Evolutionary conservation across 1,284 basidiomycete species (phyloP).

Genomic region (Golubevia pallescens): DNA sequence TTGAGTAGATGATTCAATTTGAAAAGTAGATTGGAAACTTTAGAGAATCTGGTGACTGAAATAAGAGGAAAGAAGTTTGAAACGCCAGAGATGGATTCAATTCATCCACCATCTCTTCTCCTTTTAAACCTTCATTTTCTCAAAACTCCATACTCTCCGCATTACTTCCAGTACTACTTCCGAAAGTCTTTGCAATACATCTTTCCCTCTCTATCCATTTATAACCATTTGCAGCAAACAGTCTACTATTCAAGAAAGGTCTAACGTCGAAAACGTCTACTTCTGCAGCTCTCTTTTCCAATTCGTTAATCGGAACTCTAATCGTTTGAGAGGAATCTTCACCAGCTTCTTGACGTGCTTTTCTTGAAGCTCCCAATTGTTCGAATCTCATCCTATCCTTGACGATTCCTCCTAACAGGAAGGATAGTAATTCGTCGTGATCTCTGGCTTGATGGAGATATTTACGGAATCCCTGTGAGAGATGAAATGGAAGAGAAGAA

Average conservation of each 20-base stretch:
- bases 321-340: slow-evolving; percentile 16
- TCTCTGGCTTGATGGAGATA: slow-evolving; percentile 93
- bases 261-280: slow-evolving; percentile 90
- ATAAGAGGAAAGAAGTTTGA: too few relatives aligned
- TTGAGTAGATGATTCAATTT: too few relatives aligned
- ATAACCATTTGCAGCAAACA: slow-evolving; percentile 92
- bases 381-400: slow-evolving; percentile 88
- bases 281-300: slow-evolving; percentile 75
- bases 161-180: too few relatives aligned
- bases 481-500: slow-evolving; percentile 65
- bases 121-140: too few relatives aligned
- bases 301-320: slow-evolving; percentile 49
- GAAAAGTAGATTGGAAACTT: too few relatives aligned
- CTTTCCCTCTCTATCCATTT: slow-evolving; percentile 63
- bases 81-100: too few relatives aligned
- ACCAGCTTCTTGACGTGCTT: slow-evolving; percentile 72
- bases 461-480: slow-evolving; percentile 76
- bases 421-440: slow-evolving; percentile 89
- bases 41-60: too few relatives aligned
- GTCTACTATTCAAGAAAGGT: slow-evolving; percentile 81
- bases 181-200: slow-evolving; percentile 54
- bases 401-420: slow-evolving; percentile 89
- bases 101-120: too few relatives aligned
- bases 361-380: slow-evolving; percentile 1
- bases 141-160: too few relatives aligned